Evolutionary conservation across 2,329 filamentous ascomycete species (phyloP), one percentile per base, ranked within the genome.

Genomic region (Colletotrichum salicis): DNA sequence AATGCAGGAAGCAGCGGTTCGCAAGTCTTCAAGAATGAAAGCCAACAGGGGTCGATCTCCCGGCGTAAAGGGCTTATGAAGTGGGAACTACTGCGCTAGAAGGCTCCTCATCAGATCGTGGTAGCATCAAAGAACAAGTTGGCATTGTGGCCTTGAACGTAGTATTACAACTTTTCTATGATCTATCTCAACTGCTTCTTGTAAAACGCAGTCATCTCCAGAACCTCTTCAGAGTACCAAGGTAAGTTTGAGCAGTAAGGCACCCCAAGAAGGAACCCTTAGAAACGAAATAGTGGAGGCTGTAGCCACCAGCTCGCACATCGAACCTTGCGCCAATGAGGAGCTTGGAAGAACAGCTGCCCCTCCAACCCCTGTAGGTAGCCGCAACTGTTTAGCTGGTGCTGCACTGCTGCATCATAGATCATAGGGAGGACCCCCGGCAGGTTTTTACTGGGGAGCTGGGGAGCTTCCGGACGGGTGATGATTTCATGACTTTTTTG

Each of bases 401-500:
- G 37, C 37, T 15, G 37, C 37, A 19, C 37, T 41, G 37, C 37
- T 15, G 37, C 37, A 19, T 13, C 37, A 15, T 52, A 59, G 58
- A 19, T 13, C 37, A 15, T 52, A 59, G 58, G 52, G 27, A 60
- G 48, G 55, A 55, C 69, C 69, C 69, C 61, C 61, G 69, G 29
- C 33, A 29, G 60, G 64, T 57, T 63, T 71, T 64, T 35, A 51
- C 65, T 41, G 70, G 35, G 69, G 64, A 58, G 64, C 37, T 41
- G 37, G 37, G 37, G 37, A 64, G 69, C 70, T 72, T 58, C 31
- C 61, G 45, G 59, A 45, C 37, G 67, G 70, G 15, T 72, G 61
- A 72, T 72, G 70, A 71, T 65, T 67, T 73, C 67, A 67, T 70
- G 61, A 71, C 71, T 67, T 71, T 70, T 70, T 48, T 48, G 37